Evolutionary conservation across 805 yeast genomes (phyloP).

Genomic region (Candida caryicola): DNA sequence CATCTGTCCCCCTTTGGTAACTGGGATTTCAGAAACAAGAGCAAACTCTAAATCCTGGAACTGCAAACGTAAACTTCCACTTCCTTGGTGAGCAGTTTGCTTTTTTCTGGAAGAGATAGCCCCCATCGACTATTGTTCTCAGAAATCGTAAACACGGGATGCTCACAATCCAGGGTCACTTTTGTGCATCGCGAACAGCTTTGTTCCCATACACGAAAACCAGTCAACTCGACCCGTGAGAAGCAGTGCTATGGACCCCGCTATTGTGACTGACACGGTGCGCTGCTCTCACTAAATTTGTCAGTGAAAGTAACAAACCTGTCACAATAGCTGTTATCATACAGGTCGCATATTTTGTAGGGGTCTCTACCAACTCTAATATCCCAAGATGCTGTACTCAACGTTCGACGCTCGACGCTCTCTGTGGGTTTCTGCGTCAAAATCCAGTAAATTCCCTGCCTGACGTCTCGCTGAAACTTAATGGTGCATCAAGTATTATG

Average conservation of each 20-base stretch:
- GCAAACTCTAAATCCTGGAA: neutral
- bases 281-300: too few relatives aligned
- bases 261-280: neutral
- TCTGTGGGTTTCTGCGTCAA: too few relatives aligned
- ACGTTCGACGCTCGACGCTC: too few relatives aligned
- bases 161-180: neutral
- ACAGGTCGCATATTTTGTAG: neutral
- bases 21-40: neutral
- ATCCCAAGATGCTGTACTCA: too few relatives aligned
- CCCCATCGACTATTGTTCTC: neutral
- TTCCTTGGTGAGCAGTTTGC: neutral
- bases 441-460: too few relatives aligned
- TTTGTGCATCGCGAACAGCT: neutral
- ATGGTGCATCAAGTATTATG: neutral
- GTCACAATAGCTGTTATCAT: too few relatives aligned
- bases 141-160: neutral
- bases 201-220: neutral
- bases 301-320: too few relatives aligned
- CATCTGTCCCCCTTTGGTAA: neutral
- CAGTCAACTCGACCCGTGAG: neutral
- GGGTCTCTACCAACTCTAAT: too few relatives aligned
- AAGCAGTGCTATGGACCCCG: neutral
- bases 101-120: neutral
- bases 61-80: too few relatives aligned
- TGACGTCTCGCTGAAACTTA: neutral